These are phyloP conservation scores for Lachnellula suecica DNA, from an alignment of 2,329 filamentous ascomycete genomes.

Conservation along the genomic window DNA sequence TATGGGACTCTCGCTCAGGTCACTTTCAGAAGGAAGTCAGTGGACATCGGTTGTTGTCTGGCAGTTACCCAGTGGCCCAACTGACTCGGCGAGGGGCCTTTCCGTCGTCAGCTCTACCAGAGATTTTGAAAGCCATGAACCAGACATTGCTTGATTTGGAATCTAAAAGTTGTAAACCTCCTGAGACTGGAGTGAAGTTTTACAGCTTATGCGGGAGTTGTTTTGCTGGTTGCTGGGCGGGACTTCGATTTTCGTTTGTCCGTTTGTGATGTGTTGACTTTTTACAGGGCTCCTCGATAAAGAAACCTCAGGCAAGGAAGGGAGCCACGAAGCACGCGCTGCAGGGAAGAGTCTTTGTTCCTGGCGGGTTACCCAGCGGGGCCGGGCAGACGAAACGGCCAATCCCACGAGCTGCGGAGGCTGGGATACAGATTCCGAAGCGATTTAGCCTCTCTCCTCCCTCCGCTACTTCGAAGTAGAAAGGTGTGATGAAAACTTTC, in stretches of 20 bases:
- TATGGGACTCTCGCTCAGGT: neutral
- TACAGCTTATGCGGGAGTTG: too few relatives aligned
- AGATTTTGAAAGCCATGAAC: too few relatives aligned
- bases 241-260: neutral
- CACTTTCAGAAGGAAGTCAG: neutral
- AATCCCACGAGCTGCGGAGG: neutral
- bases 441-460: neutral
- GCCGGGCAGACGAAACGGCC: slow-evolving; percentile 2
- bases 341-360: slow-evolving; percentile 2
- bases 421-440: slow-evolving; percentile 12
- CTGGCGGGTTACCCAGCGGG: too few relatives aligned
- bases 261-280: neutral
- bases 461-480: too few relatives aligned
- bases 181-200: too few relatives aligned
- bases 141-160: too few relatives aligned
- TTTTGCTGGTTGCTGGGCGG: neutral
- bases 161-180: too few relatives aligned
- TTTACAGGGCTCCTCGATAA: neutral
- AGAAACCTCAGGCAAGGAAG: neutral
- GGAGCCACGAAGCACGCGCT: neutral
- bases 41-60: too few relatives aligned
- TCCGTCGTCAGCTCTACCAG: too few relatives aligned
- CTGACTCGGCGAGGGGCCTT: too few relatives aligned
- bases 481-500: neutral
- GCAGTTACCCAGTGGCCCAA: too few relatives aligned